These are phyloP conservation scores for Bruguiera hainesii DNA, from an alignment of 441 rosid species.

Conservation along the genomic window DNA sequence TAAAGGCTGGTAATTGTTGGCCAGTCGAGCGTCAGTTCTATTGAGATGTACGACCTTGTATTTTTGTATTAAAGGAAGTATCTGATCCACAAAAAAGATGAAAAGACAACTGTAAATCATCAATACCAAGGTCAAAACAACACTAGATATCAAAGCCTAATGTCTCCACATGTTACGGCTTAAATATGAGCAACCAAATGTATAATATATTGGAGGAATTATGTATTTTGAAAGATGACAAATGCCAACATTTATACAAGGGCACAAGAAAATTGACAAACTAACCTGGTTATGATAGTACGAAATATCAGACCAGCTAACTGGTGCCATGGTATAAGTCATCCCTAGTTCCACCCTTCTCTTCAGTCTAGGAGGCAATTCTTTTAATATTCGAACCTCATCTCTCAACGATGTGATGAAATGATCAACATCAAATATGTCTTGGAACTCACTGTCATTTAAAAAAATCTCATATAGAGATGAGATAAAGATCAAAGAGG, in stretches of 20 bases:
- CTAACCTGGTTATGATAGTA: conserved; percentile 78
- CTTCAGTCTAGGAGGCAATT: conserved; percentile 90
- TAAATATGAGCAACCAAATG: neutral
- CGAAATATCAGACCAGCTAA: conserved; percentile 96
- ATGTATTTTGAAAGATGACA: neutral
- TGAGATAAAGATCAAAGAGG: neutral
- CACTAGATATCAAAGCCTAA: neutral
- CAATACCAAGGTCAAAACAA: neutral
- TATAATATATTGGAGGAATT: neutral
- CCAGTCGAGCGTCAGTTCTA: conserved; percentile 84
- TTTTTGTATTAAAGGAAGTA: conserved; percentile 82
- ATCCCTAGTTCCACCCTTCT: conserved; percentile 61
- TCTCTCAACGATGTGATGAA: conserved; percentile 84
- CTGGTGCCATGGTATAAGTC: conserved; percentile 79
- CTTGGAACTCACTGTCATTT: conserved; percentile 74
- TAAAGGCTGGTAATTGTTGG: conserved; percentile 64
- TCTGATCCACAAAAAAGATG: conserved; percentile 36
- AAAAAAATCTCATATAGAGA: neutral
- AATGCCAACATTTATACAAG: neutral
- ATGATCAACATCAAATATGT: conserved; percentile 92
- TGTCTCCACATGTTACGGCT: neutral
- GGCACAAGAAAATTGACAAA: neutral
- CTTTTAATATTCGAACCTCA: conserved; percentile 90
- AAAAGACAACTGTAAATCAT: neutral
- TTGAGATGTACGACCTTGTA: conserved; percentile 77